phyloP scores from a whole-genome alignment of 2,329 filamentous ascomycete genomes.

The Colletotrichum graminicola region DNA sequence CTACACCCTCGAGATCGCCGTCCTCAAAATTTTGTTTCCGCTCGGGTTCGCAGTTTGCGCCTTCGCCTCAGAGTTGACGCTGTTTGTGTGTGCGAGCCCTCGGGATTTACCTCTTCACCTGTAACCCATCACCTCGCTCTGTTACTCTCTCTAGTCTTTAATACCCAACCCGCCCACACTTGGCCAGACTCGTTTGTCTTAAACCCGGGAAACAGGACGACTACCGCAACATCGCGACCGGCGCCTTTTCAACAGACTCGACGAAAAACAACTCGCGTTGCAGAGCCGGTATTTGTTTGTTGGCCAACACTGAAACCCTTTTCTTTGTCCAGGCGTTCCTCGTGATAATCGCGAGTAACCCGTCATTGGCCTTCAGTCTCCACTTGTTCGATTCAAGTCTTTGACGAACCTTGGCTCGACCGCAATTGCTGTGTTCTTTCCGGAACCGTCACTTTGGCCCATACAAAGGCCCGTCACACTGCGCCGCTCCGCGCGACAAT shows the following conservation, averaged over 20 bases:
- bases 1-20: constrained; percentile 6
- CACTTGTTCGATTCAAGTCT: constrained; percentile 31
- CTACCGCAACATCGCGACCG: background rate
- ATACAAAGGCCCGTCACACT: constrained; percentile 17
- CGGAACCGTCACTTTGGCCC: constrained; percentile 24
- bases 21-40: constrained; percentile 21
- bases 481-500: background rate
- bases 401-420: constrained; percentile 21
- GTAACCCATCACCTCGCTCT: background rate
- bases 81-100: constrained; percentile 1
- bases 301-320: background rate
- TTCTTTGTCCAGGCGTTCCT: constrained; percentile 19
- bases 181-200: constrained; percentile 16
- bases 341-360: background rate
- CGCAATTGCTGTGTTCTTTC: constrained; percentile 30
- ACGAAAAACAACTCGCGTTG: background rate
- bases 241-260: background rate
- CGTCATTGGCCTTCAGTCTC: constrained; percentile 14
- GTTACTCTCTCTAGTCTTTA: constrained; percentile 7
- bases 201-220: background rate
- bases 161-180: constrained; percentile 14
- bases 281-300: background rate
- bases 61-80: background rate
- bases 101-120: background rate
- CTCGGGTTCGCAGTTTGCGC: background rate